These are phyloP conservation scores for Nicotiana attenuata DNA, from an alignment of 257 asterid genomes.

Conservation along the genomic window DNA sequence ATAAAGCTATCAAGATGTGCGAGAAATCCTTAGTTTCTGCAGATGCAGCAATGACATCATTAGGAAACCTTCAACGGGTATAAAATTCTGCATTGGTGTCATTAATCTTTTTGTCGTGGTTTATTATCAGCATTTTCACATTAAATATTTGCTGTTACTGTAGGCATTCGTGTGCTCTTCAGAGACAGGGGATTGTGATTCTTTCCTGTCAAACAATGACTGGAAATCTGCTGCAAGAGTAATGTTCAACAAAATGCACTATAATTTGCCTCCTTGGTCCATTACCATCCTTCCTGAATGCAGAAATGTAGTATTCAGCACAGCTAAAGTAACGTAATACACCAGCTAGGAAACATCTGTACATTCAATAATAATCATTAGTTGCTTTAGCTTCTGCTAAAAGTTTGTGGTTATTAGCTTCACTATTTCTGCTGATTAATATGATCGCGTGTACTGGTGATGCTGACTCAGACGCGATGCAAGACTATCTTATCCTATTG, in stretches of 20 bases:
- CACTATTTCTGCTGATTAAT: neutral
- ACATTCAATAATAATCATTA: too few species aligned
- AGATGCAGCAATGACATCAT: conserved; percentile 72
- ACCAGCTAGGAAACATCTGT: too few species aligned
- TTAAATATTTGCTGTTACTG: conserved; percentile 19
- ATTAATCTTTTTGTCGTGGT: neutral
- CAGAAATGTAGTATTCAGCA: neutral
- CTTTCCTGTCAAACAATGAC: conserved; percentile 78
- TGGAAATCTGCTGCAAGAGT: neutral
- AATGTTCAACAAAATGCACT: too few species aligned
- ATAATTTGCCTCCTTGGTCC: too few species aligned
- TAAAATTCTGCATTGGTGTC: neutral
- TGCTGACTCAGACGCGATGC: neutral
- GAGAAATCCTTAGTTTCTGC: conserved; percentile 76
- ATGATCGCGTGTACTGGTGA: neutral
- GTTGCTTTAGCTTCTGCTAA: too few species aligned
- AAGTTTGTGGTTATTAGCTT: neutral
- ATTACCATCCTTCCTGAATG: too few species aligned
- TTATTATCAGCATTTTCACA: neutral
- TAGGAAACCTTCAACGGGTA: conserved; percentile 92
- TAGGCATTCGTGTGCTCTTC: conserved; percentile 82
- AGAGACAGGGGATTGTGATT: conserved; percentile 72
- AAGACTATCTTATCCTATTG: neutral
- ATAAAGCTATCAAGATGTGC: conserved; percentile 32
- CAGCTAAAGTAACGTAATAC: too few species aligned